Evolutionary conservation across 2,329 filamentous ascomycete genomes (phyloP).

Genomic region (Diaporthe sp.): DNA sequence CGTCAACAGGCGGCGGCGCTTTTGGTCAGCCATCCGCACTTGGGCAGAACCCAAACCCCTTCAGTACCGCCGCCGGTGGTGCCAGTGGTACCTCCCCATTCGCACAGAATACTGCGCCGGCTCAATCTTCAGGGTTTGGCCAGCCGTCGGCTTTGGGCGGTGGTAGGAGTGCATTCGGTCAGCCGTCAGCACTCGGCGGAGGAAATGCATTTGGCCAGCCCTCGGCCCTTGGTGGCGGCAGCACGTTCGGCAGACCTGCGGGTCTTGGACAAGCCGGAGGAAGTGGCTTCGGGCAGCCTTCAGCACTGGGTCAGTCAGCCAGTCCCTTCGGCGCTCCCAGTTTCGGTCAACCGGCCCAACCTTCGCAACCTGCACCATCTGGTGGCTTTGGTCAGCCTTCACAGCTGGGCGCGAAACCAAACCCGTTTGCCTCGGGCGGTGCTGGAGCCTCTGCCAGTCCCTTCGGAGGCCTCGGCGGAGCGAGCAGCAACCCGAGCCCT

Average conservation of each 20-base stretch:
- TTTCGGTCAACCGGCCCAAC: constrained; percentile 49
- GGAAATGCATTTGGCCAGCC: constrained; percentile 36
- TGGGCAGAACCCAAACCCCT: constrained; percentile 52
- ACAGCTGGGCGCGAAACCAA: constrained; percentile 49
- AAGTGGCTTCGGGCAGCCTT: constrained; percentile 54
- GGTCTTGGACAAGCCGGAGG: constrained; percentile 54
- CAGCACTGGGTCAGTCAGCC: constrained; percentile 46
- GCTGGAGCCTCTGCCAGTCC: constrained; percentile 39
- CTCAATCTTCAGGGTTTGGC: constrained; percentile 50
- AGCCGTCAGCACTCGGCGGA: constrained; percentile 46
- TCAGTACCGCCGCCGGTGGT: constrained; percentile 49
- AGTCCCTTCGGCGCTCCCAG: constrained; percentile 49
- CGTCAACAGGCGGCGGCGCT: constrained; percentile 41
- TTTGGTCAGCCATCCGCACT: constrained; percentile 57
- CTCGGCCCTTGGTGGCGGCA: constrained; percentile 50
- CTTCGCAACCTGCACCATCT: constrained; percentile 40
- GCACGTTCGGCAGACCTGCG: constrained; percentile 48
- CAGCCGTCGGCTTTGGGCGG: constrained; percentile 52
- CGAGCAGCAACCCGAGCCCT: constrained; percentile 33
- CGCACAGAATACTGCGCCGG: constrained; percentile 43
- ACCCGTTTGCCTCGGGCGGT: constrained; percentile 43
- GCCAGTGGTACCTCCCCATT: constrained; percentile 39
- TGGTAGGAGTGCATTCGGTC: constrained; percentile 46
- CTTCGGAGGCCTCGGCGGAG: constrained; percentile 41
- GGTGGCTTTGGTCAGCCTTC: constrained; percentile 52